These are phyloP conservation scores for Yamadazyma dushanensis DNA, from an alignment of 1,139 yeast species.

Conservation along the genomic window DNA sequence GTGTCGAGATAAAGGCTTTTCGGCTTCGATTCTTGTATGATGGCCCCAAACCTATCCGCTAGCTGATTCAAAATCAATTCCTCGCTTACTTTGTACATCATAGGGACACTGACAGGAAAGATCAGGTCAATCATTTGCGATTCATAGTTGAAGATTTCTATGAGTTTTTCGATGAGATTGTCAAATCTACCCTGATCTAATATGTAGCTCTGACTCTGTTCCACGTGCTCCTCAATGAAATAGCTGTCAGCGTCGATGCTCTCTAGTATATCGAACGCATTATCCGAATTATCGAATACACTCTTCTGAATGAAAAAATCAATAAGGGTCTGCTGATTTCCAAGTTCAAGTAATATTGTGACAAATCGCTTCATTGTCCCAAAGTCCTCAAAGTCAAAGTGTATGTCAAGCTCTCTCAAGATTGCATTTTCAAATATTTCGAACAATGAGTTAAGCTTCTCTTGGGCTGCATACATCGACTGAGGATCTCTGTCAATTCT, in stretches of 20 bases:
- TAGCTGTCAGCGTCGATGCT: constrained; percentile 12
- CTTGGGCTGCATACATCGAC: constrained; percentile 35
- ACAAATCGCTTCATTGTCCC: constrained; percentile 35
- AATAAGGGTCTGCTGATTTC: constrained; percentile 45
- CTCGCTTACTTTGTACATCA: constrained; percentile 51
- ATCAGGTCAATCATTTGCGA: constrained; percentile 37
- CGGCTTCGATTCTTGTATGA: constrained; percentile 31
- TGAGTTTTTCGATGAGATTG: constrained; percentile 26
- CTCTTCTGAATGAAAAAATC: constrained; percentile 49
- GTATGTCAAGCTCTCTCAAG: constrained; percentile 66
- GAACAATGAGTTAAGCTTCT: constrained; percentile 55
- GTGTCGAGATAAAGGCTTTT: constrained; percentile 26
- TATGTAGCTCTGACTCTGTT: constrained; percentile 5
- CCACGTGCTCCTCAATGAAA: constrained; percentile 10
- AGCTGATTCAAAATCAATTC: constrained; percentile 45
- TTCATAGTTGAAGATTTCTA: constrained; percentile 36
- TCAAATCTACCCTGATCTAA: constrained; percentile 16
- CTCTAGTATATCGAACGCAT: constrained; percentile 30
- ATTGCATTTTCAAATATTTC: constrained; percentile 77
- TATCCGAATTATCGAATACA: constrained; percentile 39
- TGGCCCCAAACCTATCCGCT: constrained; percentile 32
- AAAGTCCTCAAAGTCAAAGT: constrained; percentile 53
- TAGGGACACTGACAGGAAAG: constrained; percentile 42
- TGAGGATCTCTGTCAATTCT: constrained; percentile 37
- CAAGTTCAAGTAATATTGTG: constrained; percentile 33